Evolutionary conservation across 345 rosid species (phyloP), one percentile per base, ranked within the genome.

Genomic region (Sapria himalayana): DNA sequence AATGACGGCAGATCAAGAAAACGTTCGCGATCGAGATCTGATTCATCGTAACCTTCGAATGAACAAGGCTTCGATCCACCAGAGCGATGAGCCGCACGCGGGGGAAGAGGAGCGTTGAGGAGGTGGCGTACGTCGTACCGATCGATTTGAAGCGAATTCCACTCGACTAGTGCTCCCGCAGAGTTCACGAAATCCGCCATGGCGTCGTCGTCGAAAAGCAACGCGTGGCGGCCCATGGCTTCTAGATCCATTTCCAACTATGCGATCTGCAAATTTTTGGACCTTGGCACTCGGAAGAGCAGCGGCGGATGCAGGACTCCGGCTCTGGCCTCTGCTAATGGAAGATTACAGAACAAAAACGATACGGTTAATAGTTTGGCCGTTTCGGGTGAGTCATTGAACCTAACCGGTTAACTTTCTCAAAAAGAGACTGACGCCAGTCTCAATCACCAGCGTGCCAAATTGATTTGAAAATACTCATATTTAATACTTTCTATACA

Each of bases 51-150:
- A 32, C 20, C 18, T 24, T 39, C 36, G n/a, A n/a, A n/a, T n/a
- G n/a, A n/a, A n/a, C n/a, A n/a, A 16, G 49, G 16, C 39, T 64
- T 63, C 5, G 59, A 41, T 38, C 15, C 45, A 27, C 15, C 57
- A 36, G 66, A 73, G 44, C 47, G 52, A 19, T 74, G 75, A 52
- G 55, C 70, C 23, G 51, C 54, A 9, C 84, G 92, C 3, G 75
- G 77, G 17, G 94, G 91, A 21, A 78, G 63, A 42, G 63, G 94
- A 38, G 71, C 25, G 46, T 92, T 65, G 56, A 86, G 92, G 56
- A 86, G 94, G 58, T 86, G 97, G 25, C 97, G 97, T 12, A 73
- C 94, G 55, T 86, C 94, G 59, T 86, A 86, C 10, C 97, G 94
- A 68, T 86, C 97, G 58, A 86, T 86, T 47, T 70, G 48, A 35